These are phyloP conservation scores for Schizosaccharomyces cryophilus DNA, from an alignment of 805 yeast species.

Conservation along the genomic window DNA sequence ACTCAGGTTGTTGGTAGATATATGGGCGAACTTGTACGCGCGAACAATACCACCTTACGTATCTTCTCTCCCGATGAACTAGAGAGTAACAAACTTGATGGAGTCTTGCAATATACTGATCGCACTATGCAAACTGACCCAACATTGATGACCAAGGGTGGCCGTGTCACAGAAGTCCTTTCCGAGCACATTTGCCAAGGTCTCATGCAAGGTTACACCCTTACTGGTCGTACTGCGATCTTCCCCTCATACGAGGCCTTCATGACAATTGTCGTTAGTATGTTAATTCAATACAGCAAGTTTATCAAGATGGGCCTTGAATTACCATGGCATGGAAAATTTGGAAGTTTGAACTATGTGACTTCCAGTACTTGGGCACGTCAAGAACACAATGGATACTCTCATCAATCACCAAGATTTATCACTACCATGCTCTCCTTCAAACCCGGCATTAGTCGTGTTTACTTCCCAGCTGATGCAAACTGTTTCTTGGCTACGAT, in stretches of 20 bases:
- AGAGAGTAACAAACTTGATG: slow-evolving; percentile 9
- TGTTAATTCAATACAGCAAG: slow-evolving; percentile 10
- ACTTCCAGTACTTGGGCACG: slow-evolving; percentile 9
- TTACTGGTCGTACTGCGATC: slow-evolving; percentile 9
- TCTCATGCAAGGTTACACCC: slow-evolving; percentile 9
- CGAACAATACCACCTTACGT: slow-evolving; percentile 6
- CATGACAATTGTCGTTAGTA: slow-evolving; percentile 8
- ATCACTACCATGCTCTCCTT: slow-evolving; percentile 8
- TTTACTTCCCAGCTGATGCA: slow-evolving; percentile 10
- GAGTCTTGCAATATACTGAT: slow-evolving; percentile 7
- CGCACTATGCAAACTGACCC: slow-evolving; percentile 9
- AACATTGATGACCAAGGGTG: slow-evolving; percentile 7
- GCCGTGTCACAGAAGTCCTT: slow-evolving; percentile 9
- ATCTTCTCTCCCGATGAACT: slow-evolving; percentile 10
- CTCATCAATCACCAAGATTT: slow-evolving; percentile 9
- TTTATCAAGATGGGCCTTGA: slow-evolving; percentile 9
- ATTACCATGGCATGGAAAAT: slow-evolving; percentile 7
- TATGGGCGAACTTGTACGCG: slow-evolving; percentile 6
- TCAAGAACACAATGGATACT: slow-evolving; percentile 10
- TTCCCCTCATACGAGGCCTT: slow-evolving; percentile 10
- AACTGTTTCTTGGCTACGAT: slow-evolving; percentile 8
- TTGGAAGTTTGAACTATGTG: slow-evolving; percentile 8
- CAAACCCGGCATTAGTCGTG: slow-evolving; percentile 8
- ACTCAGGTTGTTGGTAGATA: slow-evolving; percentile 7
- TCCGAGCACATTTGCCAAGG: slow-evolving; percentile 10